Evolutionary conservation across 2,329 filamentous ascomycete species (phyloP).

Genomic region (Diaporthe capsici): DNA sequence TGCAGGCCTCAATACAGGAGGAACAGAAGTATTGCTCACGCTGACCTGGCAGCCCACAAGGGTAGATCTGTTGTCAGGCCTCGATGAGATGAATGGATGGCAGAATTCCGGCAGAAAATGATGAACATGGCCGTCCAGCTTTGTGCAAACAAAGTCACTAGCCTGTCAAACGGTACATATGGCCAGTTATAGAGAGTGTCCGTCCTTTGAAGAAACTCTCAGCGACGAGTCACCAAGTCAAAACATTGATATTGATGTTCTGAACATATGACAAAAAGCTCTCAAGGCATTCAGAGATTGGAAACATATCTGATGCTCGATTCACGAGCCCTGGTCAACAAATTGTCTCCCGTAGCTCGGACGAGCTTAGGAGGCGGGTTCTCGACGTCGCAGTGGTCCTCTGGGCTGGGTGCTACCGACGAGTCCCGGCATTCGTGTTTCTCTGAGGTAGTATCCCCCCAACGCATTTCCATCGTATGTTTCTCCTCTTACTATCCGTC

Average conservation of each 20-base stretch:
- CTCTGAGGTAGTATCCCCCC: too few species aligned
- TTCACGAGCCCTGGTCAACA: neutral
- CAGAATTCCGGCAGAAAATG: neutral
- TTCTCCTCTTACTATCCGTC: too few species aligned
- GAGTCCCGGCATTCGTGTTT: neutral
- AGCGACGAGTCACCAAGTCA: neutral
- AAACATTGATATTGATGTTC: neutral
- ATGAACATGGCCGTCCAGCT: neutral
- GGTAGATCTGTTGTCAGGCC: neutral
- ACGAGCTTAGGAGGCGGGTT: too few species aligned
- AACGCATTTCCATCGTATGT: neutral
- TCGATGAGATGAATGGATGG: neutral
- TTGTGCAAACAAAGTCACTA: neutral
- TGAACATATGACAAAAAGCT: too few species aligned
- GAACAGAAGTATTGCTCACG: neutral
- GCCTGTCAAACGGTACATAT: too few species aligned
- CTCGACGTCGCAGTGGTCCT: neutral
- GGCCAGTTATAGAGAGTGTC: neutral
- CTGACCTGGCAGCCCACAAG: neutral
- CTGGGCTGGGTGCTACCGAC: too few species aligned
- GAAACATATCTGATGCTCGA: neutral
- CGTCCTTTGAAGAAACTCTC: neutral
- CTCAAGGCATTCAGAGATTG: neutral
- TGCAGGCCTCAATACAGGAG: neutral
- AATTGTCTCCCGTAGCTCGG: neutral